Evolutionary conservation across 2,329 filamentous ascomycete genomes (phyloP).

Genomic region (Fusarium torulosum): DNA sequence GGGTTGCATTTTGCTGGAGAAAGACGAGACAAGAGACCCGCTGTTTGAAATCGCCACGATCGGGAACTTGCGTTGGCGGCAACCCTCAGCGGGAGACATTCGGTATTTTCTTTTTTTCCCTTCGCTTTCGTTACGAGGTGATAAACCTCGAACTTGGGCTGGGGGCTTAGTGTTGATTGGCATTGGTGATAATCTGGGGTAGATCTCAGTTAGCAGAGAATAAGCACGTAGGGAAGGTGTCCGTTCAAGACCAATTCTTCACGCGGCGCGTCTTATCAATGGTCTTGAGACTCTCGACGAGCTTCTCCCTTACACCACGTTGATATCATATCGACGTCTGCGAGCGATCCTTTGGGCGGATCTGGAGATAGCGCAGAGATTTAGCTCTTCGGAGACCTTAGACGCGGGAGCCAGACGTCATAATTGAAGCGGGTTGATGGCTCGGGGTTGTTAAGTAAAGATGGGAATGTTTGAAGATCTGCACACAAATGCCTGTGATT

Average conservation of each 20-base stretch:
- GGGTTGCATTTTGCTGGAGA: conserved; percentile 12
- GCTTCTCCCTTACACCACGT: conserved; percentile 13
- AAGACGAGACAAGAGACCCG: not conserved
- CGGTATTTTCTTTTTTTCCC: not conserved
- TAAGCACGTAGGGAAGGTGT: not conserved
- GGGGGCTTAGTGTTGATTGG: conserved; percentile 1
- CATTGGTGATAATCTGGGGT: conserved; percentile 24
- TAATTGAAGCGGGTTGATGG: conserved; percentile 9
- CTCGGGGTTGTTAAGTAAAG: conserved; percentile 4
- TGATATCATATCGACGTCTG: conserved; percentile 33
- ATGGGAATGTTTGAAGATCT: conserved; percentile 38
- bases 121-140: conserved; percentile 27
- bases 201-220: conserved; percentile 23
- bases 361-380: conserved; percentile 20
- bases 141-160: conserved; percentile 26
- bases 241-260: conserved; percentile 6
- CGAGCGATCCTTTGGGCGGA: not conserved
- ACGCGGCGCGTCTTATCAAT: not conserved
- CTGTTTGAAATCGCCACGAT: conserved; percentile 32
- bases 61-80: conserved; percentile 26
- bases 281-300: not conserved
- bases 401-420: conserved; percentile 28
- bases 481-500: conserved; percentile 23
- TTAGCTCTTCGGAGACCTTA: conserved; percentile 20
- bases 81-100: conserved; percentile 2